These are phyloP conservation scores for Xylaria sp. DNA, from an alignment of 2,329 filamentous ascomycete genomes.

Conservation along the genomic window DNA sequence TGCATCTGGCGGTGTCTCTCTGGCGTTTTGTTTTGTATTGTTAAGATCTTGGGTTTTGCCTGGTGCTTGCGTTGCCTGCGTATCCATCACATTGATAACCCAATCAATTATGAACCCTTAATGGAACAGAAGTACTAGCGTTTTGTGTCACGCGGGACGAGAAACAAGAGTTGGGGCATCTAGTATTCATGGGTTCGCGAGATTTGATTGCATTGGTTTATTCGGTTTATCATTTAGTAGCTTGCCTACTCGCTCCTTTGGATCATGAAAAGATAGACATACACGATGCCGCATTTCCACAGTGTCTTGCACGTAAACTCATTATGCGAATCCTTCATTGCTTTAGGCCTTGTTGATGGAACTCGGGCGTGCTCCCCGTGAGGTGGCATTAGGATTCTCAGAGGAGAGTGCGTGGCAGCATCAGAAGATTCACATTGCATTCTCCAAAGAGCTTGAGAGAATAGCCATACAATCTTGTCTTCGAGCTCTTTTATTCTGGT, in stretches of 20 bases:
- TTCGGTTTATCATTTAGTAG: background rate
- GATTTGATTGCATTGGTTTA: background rate
- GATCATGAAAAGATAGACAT: conserved; percentile 10
- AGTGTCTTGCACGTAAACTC: background rate
- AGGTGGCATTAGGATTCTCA: background rate
- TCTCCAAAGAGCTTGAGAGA: too few relatives aligned
- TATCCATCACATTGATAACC: background rate
- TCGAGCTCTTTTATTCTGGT: too few relatives aligned
- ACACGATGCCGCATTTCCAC: background rate
- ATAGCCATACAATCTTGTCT: too few relatives aligned
- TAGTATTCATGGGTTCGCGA: background rate
- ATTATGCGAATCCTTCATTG: background rate
- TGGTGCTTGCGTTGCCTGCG: background rate
- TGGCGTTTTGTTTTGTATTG: background rate
- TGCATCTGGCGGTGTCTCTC: conserved; percentile 1
- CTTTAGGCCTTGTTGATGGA: too few relatives aligned
- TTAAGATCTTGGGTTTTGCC: background rate
- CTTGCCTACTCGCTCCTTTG: background rate
- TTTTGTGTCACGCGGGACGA: background rate
- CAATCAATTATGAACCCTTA: background rate
- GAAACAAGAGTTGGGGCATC: background rate
- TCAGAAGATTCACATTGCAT: background rate
- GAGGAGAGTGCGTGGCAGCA: background rate
- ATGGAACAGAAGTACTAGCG: background rate
- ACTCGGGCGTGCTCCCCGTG: background rate